Conservation (phyloP, 805 yeast genomes). For the Candida xyloterini region DNA sequence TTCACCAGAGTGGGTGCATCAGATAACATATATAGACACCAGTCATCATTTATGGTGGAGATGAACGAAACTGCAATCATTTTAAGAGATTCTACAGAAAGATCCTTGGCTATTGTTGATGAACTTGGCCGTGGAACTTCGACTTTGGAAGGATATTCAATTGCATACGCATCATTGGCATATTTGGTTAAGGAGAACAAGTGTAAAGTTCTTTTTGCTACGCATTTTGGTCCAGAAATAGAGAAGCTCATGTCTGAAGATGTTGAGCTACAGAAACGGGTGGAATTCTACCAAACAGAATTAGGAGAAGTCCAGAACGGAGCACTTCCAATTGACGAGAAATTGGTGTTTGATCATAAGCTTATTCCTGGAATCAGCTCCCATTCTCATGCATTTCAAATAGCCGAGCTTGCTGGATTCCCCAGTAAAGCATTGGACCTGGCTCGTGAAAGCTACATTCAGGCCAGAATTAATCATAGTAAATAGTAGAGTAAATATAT, state of each 20-base stretch:
- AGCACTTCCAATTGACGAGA: conserved; percentile 27
- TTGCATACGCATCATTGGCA: conserved; percentile 73
- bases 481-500: background rate
- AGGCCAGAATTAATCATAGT: background rate
- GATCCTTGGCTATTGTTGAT: conserved; percentile 76
- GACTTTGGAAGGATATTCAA: conserved; percentile 77
- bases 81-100: conserved; percentile 57
- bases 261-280: conserved; percentile 24
- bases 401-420: conserved; percentile 78
- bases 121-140: conserved; percentile 92
- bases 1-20: conserved; percentile 83
- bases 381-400: conserved; percentile 71
- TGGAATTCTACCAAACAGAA: conserved; percentile 28
- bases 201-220: conserved; percentile 82
- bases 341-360: conserved; percentile 50
- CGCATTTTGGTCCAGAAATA: conserved; percentile 70
- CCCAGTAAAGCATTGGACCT: conserved; percentile 55
- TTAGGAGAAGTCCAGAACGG: conserved; percentile 18
- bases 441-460: conserved; percentile 42
- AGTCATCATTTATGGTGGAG: conserved; percentile 91
- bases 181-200: conserved; percentile 51
- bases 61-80: conserved; percentile 82
- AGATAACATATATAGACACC: conserved; percentile 73
- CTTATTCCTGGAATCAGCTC: conserved; percentile 66
- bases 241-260: conserved; percentile 36